Base-by-base conservation (phyloP, 257 asterid genomes). In the Solanum phureja region DNA sequence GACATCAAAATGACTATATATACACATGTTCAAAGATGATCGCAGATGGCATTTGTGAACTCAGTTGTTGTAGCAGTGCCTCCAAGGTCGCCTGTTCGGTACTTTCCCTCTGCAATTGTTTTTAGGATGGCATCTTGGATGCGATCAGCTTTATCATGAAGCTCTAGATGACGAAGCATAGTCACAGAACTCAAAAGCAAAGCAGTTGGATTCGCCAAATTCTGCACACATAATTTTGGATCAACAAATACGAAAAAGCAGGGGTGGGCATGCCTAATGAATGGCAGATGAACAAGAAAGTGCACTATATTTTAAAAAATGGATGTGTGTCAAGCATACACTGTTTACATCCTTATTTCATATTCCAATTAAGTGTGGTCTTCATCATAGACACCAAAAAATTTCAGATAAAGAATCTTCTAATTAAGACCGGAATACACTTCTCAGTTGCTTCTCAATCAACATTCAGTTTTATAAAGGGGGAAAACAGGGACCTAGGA, bases 161-260 rank as follows among this genome's bases (percentile, higher is more conserved):
- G 95, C 10, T 95, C 87, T 88, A 96, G 90, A 88, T 96, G 99
- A 33, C 93, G 95, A 90, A 96, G 87, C 99, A 96, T 96, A 21
- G 94, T 40, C 38, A 96, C 99, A 2, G 95, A 71, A 85, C 99
- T 96, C 89, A 96, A 93, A 87, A 96, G 99, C 93, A 96, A 90
- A 29, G 99, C 99, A 19, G 99, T 96, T 86, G 99, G 99, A 83
- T 96, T 96, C 33, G 99, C 99, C 96, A 96, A 64, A 92, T 96
- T 94, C 99, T 96, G 91, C 92, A 89, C 1, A 4, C 10, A 84
- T 74, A 64, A 64, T 40, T 37, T 42, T 18, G 64, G 62, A 40
- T 84, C 87, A 84, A 84, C 19, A 9, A 37, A 44, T 44, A 14
- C 9, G 14, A 44, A n/a, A 79, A 44, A 27, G 8, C 11, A 6